Evolutionary conservation across 2,329 filamentous ascomycete genomes (phyloP), one percentile per base, ranked within the genome.

Genomic region (Trichophaea hybrida): DNA sequence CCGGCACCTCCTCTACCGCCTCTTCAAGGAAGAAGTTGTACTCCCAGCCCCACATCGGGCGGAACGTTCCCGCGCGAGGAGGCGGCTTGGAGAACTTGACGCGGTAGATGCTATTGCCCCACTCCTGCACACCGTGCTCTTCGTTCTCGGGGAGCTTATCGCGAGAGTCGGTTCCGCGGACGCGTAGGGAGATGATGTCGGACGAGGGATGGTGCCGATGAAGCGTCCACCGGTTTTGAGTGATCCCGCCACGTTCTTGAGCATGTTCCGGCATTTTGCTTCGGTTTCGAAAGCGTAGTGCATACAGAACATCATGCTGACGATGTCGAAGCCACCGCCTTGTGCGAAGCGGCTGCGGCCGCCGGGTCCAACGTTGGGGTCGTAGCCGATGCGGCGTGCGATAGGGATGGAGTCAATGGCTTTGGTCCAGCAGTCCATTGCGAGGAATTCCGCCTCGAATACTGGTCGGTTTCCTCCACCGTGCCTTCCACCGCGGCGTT

Each of bases 271-370:
- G 1, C 91, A 88, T 72, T 95, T 94, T 52, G 82, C 80, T 72
- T 98, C 91, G 56, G 78, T 88, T 75, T 97, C 93, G 68, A 97
- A 98, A 5, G 93, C 90, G 72, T 98, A 98, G 74, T 98, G 93
- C 83, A 98, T 93, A 69, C 89, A 94, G 73, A 98, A 98, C 93
- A 98, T 98, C 81, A 95, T 95, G 70, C 85, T 89, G 64, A 98
- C 91, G 46, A 97, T 86, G 71, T 98, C 93, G 68, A 97, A 98
- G 31, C 66, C 75, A 75, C 67, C 78, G 75, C 37, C 40, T 1
- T 61, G 57, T 6, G 51, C 37, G 12, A 32, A 60, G 5, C 60
- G 55, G 8, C 55, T 62, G 31, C 72, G 72, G 1, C 73, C 72
- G 33, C 76, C 77, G 0, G 76, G 86, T 68, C 75, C 83, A 12